phyloP scores from a whole-genome alignment of 257 asterid species.

The Thymus quinquecostatus region DNA sequence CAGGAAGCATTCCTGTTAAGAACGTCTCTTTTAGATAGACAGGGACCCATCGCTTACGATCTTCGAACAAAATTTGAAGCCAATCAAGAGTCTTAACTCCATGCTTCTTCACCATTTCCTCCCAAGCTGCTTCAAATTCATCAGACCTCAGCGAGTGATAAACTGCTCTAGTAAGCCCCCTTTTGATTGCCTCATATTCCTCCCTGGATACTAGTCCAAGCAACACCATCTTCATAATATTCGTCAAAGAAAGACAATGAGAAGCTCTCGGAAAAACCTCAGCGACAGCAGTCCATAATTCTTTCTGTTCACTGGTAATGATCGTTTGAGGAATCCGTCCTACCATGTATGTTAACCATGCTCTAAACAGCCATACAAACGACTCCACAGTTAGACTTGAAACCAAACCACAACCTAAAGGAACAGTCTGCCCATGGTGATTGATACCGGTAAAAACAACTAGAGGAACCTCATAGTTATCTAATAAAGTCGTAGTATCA shows the following conservation, averaged over 20 bases:
- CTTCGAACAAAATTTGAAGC: constrained; percentile 51
- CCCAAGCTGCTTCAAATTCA: constrained; percentile 68
- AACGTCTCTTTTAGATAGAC: constrained; percentile 54
- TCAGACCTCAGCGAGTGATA: constrained; percentile 41
- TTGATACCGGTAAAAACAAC: constrained; percentile 58
- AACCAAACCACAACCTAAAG: constrained; percentile 64
- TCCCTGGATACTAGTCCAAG: constrained; percentile 36
- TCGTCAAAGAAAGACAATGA: constrained; percentile 49
- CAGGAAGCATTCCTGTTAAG: constrained; percentile 44
- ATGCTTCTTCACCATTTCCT: constrained; percentile 40
- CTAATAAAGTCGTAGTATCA: constrained; percentile 44
- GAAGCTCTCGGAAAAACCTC: constrained; percentile 62
- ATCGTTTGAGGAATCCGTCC: constrained; percentile 61
- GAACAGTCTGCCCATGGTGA: constrained; percentile 56
- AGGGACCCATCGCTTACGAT: constrained; percentile 64
- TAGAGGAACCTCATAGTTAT: constrained; percentile 54
- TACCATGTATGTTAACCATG: constrained; percentile 69
- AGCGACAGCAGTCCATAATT: constrained; percentile 50
- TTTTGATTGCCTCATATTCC: constrained; percentile 40
- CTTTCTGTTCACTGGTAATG: constrained; percentile 38
- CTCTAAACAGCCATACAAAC: constrained; percentile 58
- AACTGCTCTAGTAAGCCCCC: constrained; percentile 37
- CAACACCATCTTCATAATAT: constrained; percentile 40
- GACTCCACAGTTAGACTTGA: constrained; percentile 49
- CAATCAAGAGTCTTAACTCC: constrained; percentile 41